phyloP scores from a whole-genome alignment of 257 asterid genomes.

The Mitragyna speciosa region DNA sequence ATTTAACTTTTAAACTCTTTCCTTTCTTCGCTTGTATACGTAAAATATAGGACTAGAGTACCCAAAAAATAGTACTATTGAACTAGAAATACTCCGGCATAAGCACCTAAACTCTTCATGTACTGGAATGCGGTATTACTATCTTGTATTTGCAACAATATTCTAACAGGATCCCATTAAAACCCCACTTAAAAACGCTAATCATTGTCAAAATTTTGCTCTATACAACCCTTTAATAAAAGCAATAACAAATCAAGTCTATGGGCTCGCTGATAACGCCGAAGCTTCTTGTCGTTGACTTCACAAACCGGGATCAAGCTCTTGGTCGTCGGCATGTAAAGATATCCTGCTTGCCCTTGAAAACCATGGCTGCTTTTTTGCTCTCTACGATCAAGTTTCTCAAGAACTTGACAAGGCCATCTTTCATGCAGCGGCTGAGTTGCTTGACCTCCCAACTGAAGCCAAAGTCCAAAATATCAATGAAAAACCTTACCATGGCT shows the following conservation, averaged over 20 bases:
- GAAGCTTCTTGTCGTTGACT: slow-evolving; percentile 47
- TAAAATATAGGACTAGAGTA: no score
- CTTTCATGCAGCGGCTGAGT: slow-evolving; percentile 48
- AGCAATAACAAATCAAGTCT: background rate
- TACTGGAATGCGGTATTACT: no score
- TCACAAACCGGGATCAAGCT: slow-evolving; percentile 50
- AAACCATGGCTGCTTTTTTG: slow-evolving; percentile 70
- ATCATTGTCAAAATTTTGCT: slow-evolving; percentile 1
- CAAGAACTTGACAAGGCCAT: slow-evolving; percentile 51
- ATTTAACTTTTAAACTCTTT: no score
- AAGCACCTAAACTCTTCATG: no score
- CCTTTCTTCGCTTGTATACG: no score
- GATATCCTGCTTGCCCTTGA: slow-evolving; percentile 55
- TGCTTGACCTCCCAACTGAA: slow-evolving; percentile 54
- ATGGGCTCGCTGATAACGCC: slow-evolving; percentile 52
- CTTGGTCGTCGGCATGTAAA: slow-evolving; percentile 49
- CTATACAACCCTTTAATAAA: background rate
- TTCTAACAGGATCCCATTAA: slow-evolving; percentile 2
- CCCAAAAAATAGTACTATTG: no score
- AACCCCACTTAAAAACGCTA: background rate
- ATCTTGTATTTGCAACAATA: no score
- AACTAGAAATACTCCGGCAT: no score
- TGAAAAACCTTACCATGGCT: slow-evolving; percentile 79
- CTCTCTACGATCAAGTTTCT: slow-evolving; percentile 46
- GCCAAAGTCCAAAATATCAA: slow-evolving; percentile 45